These are phyloP conservation scores for Vigna nakashimae DNA, from an alignment of 306 rosid genomes.

Conservation along the genomic window DNA sequence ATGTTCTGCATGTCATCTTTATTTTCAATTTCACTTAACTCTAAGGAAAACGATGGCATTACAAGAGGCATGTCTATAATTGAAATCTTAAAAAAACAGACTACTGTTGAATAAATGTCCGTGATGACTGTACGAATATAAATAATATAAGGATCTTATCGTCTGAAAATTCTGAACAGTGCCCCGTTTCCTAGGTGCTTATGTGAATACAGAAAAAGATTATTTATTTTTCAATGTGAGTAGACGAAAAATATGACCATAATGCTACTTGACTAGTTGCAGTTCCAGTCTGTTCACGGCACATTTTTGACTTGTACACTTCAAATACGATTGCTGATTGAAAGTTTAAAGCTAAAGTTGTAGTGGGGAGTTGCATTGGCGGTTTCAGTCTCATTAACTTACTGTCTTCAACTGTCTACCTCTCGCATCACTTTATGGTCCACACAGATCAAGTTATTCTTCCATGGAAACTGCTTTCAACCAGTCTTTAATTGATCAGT, in stretches of 20 bases:
- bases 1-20: slow-evolving; percentile 9
- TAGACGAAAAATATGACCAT: slow-evolving; percentile 38
- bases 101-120: neutral
- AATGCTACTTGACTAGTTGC: neutral
- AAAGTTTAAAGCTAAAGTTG: slow-evolving; percentile 24
- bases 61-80: neutral
- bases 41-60: neutral
- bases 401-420: neutral
- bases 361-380: slow-evolving; percentile 33
- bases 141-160: neutral
- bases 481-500: neutral
- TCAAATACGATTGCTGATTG: neutral
- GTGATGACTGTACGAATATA: neutral
- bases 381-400: slow-evolving; percentile 7
- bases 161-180: neutral
- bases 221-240: neutral
- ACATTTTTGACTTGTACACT: slow-evolving; percentile 32
- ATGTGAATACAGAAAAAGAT: slow-evolving; percentile 14
- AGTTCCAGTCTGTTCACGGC: slow-evolving; percentile 20
- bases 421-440: slow-evolving; percentile 32
- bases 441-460: neutral
- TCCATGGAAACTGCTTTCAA: neutral
- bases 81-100: neutral
- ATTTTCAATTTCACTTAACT: slow-evolving; percentile 13
- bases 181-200: neutral